Base-by-base conservation (phyloP, 139 green algal species). In the Gonium pectorale region DNA sequence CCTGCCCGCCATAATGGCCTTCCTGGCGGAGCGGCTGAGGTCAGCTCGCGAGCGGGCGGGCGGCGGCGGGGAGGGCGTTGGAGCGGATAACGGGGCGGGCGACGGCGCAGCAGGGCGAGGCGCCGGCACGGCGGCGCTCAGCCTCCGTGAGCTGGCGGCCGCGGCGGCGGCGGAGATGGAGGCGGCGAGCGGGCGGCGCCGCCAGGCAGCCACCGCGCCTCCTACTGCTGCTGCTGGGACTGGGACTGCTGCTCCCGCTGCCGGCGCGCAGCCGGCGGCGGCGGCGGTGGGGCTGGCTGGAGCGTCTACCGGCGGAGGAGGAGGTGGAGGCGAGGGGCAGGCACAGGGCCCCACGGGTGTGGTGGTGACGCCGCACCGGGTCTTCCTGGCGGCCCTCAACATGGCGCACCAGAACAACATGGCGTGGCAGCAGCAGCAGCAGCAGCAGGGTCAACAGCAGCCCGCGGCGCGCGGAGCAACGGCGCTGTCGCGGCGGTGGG, bases 321-420 rank as follows among this genome's bases (percentile, higher is more conserved):
- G 49, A 26, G 49, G 49, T 51, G 66, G 26, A 49, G 69, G 29
- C 40, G 43, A 35, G 9, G 24, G 35, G 26, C 8, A 41, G 63
- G n/a, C 4, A 9, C 11, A 5, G 0, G 2, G 0, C 5, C 26
- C 40, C 21, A 27, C 31, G 26, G 51, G 24, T 5, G 51, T 7
- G 29, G 29, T 4, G 11, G 38, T 80, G 33, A 64, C 67, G 1
- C 52, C n/a, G 52, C 80, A 86, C 67, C 68, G 68, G 67, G 15
- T 86, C 1, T 86, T 86, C 38, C 67, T 86, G 52, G 80, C 80
- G 80, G 40, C 62, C 3, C 80, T 86, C 13, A 80, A 80, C 71
- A 35, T 86, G 29, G 80, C 80, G 27, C 80, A 86, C 59, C 80
- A 86, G 54, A 77, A 86, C 80, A 86, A 86, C 67, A 15, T 74